Conservation (phyloP, 495 filamentous ascomycete species). For the Xylaria cubensis region DNA sequence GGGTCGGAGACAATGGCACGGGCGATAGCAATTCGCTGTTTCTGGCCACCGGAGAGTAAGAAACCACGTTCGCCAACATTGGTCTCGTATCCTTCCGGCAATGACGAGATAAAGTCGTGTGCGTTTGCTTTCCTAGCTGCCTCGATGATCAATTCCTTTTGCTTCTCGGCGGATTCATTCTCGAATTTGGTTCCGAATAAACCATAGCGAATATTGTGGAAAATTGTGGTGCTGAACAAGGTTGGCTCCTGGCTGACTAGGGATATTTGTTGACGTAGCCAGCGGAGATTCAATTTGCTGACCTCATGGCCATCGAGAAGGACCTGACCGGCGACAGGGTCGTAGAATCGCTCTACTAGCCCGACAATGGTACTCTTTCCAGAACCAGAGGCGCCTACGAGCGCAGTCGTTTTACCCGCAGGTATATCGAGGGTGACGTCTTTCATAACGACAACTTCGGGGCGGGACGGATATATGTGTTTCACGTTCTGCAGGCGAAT, state of each 20-base stretch:
- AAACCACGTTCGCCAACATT: constrained; percentile 96
- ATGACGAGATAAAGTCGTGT: constrained; percentile 82
- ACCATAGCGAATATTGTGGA: constrained; percentile 83
- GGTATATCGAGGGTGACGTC: constrained; percentile 78
- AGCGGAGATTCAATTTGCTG: constrained; percentile 80
- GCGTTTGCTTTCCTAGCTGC: constrained; percentile 92
- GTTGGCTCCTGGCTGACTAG: constrained; percentile 86
- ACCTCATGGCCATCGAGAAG: constrained; percentile 86
- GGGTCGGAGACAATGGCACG: constrained; percentile 92
- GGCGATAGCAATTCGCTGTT: constrained; percentile 88
- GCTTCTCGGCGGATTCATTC: constrained; percentile 65
- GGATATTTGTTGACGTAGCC: constrained; percentile 90
- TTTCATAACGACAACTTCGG: constrained; percentile 86
- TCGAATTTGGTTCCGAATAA: constrained; percentile 85
- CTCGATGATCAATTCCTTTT: constrained; percentile 72
- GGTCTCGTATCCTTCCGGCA: constrained; percentile 91
- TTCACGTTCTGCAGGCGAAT: constrained; percentile 85
- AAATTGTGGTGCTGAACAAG: constrained; percentile 86
- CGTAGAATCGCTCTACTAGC: constrained; percentile 90
- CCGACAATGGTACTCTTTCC: constrained; percentile 94
- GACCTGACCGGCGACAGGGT: constrained; percentile 80
- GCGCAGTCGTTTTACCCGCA: constrained; percentile 84
- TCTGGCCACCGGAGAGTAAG: constrained; percentile 91
- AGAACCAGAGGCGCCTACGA: constrained; percentile 87
- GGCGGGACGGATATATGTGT: constrained; percentile 92